Evolutionary conservation across 441 rosid species (phyloP).

Genomic region (Aleurites moluccanus): DNA sequence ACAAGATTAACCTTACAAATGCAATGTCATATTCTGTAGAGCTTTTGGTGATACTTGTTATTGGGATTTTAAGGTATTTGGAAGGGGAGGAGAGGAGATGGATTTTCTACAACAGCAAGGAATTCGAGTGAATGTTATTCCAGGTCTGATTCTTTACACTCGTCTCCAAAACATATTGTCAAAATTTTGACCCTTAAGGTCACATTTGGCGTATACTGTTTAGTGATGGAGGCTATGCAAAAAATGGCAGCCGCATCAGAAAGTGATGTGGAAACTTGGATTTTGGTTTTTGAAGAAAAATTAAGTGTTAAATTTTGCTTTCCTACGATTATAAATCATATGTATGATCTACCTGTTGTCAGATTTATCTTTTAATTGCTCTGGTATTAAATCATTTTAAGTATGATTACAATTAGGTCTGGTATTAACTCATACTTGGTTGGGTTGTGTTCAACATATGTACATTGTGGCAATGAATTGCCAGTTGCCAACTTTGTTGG

Average conservation of each 20-base stretch:
- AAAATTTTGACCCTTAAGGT: no score
- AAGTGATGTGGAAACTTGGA: neutral
- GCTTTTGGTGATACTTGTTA: constrained; percentile 12
- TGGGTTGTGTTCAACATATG: neutral
- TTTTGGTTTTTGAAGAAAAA: neutral
- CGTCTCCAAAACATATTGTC: neutral
- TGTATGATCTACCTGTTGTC: neutral
- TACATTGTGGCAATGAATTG: neutral
- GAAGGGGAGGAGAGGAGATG: constrained; percentile 98
- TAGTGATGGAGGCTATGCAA: neutral
- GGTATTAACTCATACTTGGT: neutral
- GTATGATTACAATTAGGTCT: neutral
- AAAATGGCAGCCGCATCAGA: neutral
- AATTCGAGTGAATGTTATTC: constrained; percentile 82
- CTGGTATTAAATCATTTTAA: neutral
- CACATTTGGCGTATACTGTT: neutral
- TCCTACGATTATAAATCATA: neutral
- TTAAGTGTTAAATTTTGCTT: neutral
- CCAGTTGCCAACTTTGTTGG: no score
- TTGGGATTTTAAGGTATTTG: constrained; percentile 58
- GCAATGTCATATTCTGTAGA: neutral
- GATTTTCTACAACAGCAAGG: constrained; percentile 90
- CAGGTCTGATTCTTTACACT: constrained; percentile 45
- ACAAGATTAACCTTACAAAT: neutral
- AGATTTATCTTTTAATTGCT: neutral